Evolutionary conservation across 192 early-diverging fungal species (phyloP).

Genomic region (Coemansia sp.): DNA sequence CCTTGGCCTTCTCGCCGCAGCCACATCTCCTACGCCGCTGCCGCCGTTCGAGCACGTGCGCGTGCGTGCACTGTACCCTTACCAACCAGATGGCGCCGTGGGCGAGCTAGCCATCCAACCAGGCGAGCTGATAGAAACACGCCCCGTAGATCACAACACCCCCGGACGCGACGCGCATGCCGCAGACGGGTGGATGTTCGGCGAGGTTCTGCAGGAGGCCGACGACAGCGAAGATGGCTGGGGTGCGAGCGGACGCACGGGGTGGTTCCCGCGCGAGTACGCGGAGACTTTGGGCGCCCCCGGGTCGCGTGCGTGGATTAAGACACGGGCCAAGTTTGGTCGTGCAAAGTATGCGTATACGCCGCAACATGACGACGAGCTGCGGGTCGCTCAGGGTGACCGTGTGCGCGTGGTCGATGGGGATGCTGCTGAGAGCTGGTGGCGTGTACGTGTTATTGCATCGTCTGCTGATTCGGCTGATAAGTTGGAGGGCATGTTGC

Average conservation of each 20-base stretch:
- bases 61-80: constrained; percentile 38
- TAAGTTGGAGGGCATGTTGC: constrained; percentile 31
- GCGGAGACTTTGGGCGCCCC: constrained; percentile 31
- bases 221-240: constrained; percentile 33
- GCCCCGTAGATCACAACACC: constrained; percentile 5
- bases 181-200: constrained; percentile 45
- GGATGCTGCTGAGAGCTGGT: constrained; percentile 47
- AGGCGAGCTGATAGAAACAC: constrained; percentile 38
- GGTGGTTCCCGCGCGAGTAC: constrained; percentile 48
- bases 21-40: not conserved
- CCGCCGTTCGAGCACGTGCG: constrained; percentile 18
- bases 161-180: constrained; percentile 6
- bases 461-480: not conserved
- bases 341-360: constrained; percentile 44
- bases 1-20: constrained; percentile 18
- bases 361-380: constrained; percentile 46
- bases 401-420: constrained; percentile 43
- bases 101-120: constrained; percentile 35
- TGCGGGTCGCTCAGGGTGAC: constrained; percentile 23
- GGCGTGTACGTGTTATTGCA: constrained; percentile 31
- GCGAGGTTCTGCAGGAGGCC: constrained; percentile 26
- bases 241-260: constrained; percentile 21
- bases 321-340: constrained; percentile 37
- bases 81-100: constrained; percentile 1
- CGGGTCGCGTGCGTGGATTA: constrained; percentile 37